A percentile compares a stretch with the other conserved stretches of the same genome.
Evolutionary conservation across 2,329 filamentous ascomycete species (phyloP).

Genomic region (Fusarium irregulare): DNA sequence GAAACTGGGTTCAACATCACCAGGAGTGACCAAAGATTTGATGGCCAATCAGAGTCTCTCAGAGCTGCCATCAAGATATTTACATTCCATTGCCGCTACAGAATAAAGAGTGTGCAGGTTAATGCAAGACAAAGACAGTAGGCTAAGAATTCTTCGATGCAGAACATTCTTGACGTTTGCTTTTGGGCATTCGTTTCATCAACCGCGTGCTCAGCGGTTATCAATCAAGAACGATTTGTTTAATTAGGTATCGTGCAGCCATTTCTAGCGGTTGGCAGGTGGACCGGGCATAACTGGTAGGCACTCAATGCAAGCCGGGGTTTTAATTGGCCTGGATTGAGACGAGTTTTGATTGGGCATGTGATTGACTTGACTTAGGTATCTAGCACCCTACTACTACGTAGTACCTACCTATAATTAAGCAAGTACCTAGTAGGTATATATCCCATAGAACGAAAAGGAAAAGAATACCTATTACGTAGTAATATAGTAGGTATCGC

Average conservation of each 20-base stretch:
- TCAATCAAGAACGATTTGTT: not conserved
- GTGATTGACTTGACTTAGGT: not conserved
- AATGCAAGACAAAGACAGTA: not conserved
- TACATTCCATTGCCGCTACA: slow-evolving; percentile 8
- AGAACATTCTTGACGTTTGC: slow-evolving; percentile 8
- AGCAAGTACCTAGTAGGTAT: not conserved
- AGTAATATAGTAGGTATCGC: not conserved
- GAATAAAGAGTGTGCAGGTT: slow-evolving; percentile 2
- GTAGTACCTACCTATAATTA: too few species aligned
- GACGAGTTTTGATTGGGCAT: not conserved
- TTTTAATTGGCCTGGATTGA: not conserved
- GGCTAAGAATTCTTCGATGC: not conserved
- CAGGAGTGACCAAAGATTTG: not conserved
- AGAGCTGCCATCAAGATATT: not conserved
- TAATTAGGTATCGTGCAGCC: not conserved
- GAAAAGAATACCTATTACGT: not conserved
- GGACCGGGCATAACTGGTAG: slow-evolving; percentile 15
- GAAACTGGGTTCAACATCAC: slow-evolving; percentile 21
- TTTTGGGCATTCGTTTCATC: slow-evolving; percentile 5
- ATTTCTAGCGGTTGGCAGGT: slow-evolving; percentile 39
- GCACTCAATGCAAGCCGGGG: not conserved
- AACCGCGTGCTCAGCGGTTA: not conserved
- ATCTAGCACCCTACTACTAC: too few species aligned
- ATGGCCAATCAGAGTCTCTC: slow-evolving; percentile 23
- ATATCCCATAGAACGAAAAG: not conserved